Evolutionary conservation across 768 basidiomycete species (phyloP), one percentile per base, ranked within the genome.

Genomic region (Phanerodontia chrysosporium): DNA sequence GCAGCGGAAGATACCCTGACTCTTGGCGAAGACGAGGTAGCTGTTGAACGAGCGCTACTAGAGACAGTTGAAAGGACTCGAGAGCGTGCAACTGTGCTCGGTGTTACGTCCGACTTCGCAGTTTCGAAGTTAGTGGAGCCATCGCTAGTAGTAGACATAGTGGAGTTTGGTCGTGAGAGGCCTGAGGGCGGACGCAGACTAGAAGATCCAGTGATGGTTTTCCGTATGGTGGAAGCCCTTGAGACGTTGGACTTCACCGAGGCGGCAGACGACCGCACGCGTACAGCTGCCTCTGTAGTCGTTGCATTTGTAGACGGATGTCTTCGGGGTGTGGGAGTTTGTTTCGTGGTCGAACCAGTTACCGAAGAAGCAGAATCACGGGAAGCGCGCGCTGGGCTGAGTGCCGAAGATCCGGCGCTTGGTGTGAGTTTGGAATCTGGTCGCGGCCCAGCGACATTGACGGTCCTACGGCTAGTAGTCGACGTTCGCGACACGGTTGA

Each of bases 341-440:
- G 53, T n/a, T 52, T 54, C 3, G 59, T 3, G 5, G 53, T 13
- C n/a, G 59, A 48, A 13, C 45, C 2, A 7, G 55, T 22, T 30
- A 54, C 29, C 42, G 52, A 53, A n/a, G n/a, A n/a, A 22, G 32
- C 22, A n/a, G 61, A 58, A 27, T 61, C 64, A 48, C 61, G 65
- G 13, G 60, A 22, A 13, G 62, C 53, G 25, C 63, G 61, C 2
- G 42, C 28, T 3, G 54, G 56, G 13, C 25, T 22, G 35, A 45
- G 25, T 28, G 46, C 22, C 16, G 58, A 59, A 14, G 24, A 14
- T 16, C 66, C 55, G 5, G 66, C 53, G 35, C 69, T 76, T 21
- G 87, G 87, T 2, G 86, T 87, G 9, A 90, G 75, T 66, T 90
- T 90, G 5, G 87, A 90, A 63, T 91, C 89, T 2, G 89, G 89